Percentiles rank a stretch among this genome's conserved stretches.
These are phyloP conservation scores for Annulohypoxylon truncatum DNA, from an alignment of 2,329 filamentous ascomycete species.

Conservation along the genomic window DNA sequence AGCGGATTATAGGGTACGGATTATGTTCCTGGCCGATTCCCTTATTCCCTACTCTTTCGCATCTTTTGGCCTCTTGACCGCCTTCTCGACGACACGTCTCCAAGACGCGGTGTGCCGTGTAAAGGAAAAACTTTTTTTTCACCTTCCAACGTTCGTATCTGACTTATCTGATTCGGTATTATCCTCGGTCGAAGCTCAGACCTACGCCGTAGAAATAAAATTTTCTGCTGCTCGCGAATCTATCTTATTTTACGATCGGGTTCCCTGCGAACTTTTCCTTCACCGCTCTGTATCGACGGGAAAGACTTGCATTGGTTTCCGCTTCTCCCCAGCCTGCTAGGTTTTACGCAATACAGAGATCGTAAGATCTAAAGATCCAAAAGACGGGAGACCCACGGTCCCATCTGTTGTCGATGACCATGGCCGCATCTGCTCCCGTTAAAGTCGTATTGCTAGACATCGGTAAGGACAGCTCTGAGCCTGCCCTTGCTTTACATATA, in stretches of 20 bases:
- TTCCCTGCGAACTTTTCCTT: constrained; percentile 30
- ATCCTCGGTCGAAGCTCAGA: constrained; percentile 26
- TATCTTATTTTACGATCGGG: constrained; percentile 30
- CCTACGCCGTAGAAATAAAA: constrained; percentile 25
- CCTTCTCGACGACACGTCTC: constrained; percentile 46
- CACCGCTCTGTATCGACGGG: constrained; percentile 44
- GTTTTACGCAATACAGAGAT: constrained; percentile 32
- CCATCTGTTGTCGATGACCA: constrained; percentile 35
- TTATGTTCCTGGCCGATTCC: constrained; percentile 26
- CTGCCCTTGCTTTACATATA: constrained; percentile 39
- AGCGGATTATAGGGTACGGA: constrained; percentile 28
- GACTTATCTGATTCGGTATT: constrained; percentile 38
- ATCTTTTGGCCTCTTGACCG: constrained; percentile 47
- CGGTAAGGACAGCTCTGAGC: constrained; percentile 58
- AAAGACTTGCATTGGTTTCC: constrained; percentile 41
- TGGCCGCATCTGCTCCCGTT: constrained; percentile 52
- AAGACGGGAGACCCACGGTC: constrained; percentile 34
- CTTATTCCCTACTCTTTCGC: constrained; percentile 27
- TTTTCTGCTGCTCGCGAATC: constrained; percentile 31
- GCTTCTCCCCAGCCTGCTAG: constrained; percentile 25
- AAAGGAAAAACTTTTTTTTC: not conserved
- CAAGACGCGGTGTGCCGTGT: constrained; percentile 36
- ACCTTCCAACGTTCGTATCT: constrained; percentile 29
- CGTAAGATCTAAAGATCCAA: constrained; percentile 25
- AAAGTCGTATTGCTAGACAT: constrained; percentile 68